These are phyloP conservation scores for Globisporangium ultimum DNA, from an alignment of 352 stramenopile genomes.

Conservation along the genomic window DNA sequence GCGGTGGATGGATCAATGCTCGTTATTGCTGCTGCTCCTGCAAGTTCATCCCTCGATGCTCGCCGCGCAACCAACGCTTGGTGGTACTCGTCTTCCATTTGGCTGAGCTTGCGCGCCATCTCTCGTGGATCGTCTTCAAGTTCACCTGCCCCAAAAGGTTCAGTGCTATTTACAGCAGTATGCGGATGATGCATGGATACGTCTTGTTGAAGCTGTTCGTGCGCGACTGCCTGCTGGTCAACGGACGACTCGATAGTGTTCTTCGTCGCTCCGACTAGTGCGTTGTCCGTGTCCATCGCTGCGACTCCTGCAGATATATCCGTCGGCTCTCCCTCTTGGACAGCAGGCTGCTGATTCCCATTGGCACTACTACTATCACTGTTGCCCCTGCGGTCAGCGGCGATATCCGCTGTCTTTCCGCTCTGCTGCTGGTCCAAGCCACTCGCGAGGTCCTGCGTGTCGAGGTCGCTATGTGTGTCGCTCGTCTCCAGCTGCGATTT, in stretches of 20 bases:
- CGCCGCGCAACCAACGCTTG: conserved; percentile 16
- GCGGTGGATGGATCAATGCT: neutral
- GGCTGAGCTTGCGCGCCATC: conserved; percentile 26
- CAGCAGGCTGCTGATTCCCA: neutral
- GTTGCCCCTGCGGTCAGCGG: neutral
- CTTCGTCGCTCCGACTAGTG: neutral
- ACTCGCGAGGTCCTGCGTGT: conserved; percentile 12
- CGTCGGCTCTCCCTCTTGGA: neutral
- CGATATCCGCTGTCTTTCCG: neutral
- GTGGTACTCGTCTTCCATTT: conserved; percentile 48
- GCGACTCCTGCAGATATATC: neutral
- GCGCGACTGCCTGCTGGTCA: neutral
- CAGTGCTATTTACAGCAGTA: neutral
- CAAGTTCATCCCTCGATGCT: conserved; percentile 1
- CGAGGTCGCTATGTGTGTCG: conserved; percentile 31
- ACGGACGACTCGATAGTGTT: neutral
- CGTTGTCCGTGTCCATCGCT: neutral
- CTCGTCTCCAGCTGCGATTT: conserved; percentile 30
- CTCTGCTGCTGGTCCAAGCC: neutral
- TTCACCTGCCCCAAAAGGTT: conserved; percentile 1
- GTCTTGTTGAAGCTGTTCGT: neutral
- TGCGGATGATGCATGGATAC: neutral
- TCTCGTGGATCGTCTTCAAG: conserved; percentile 10
- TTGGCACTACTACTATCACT: neutral
- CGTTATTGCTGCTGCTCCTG: neutral